Base-by-base conservation (phyloP, 768 basidiomycete genomes). In the Lanmaoa rubissima region DNA sequence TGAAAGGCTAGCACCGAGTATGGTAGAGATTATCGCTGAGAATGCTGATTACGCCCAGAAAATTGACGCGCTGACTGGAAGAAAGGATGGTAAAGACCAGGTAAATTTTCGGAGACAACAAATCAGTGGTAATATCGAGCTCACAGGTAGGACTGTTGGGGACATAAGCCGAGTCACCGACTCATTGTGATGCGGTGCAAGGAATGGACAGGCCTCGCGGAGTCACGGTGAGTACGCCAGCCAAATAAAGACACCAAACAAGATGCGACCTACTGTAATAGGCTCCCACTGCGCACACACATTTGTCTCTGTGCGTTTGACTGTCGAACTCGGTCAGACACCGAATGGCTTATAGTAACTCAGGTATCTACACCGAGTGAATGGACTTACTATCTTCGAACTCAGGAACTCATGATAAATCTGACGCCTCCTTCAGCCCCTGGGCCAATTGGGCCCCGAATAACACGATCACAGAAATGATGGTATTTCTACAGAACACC, bases 181-280 rank as follows among this genome's bases (percentile, higher is more conserved):
- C n/a, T 26, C 24, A 16, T 24, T 34, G 34, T 14, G 19, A 28
- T n/a, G 36, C 31, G 36, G 11, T 47, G 19, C 21, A 38, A 44
- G 19, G 13, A 24, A 24, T 2, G 21, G 21, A 21, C 21, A 21
- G 21, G 21, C 21, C 21, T 24, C 21, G 3, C 21, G 21, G 21
- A 24, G 21, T 24, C 21, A 24, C 21, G 21, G 21, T n/a, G 28
- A 39, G 28, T 19, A 35, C 16, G 32, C 3, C 4, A 8, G 24
- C 38, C 48, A 61, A 60, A 60, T 34, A 60, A 53, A 41, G 28
- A 36, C 16, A n/a, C 45, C 54, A 58, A 61, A 58, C 24, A 58
- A 42, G 9, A 38, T 28, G 21, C 6, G 28, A 28, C 28, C 28
- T 24, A 24, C 21, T 24, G 21, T 24, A 24, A 24, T 24, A 24